Evolutionary conservation across 1,139 yeast species (phyloP).

Genomic region (Kodamaea sp.): DNA sequence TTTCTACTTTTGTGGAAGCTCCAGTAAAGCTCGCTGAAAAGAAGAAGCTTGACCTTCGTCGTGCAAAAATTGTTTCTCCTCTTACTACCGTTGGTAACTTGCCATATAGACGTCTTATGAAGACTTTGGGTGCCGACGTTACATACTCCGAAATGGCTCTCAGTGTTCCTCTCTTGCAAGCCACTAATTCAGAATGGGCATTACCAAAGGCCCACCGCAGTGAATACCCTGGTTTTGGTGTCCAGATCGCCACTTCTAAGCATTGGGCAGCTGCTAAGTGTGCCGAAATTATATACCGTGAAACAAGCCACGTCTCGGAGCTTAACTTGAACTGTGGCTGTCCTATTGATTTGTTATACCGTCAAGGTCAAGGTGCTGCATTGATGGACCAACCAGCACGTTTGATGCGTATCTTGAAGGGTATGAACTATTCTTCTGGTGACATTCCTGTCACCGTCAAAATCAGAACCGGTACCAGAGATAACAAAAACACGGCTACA

Average conservation of each 20-base stretch:
- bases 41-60: constrained; percentile 60
- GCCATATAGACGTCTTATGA: constrained; percentile 93
- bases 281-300: constrained; percentile 67
- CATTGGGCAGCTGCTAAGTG: constrained; percentile 95
- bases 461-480: constrained; percentile 87
- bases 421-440: constrained; percentile 85
- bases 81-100: constrained; percentile 95
- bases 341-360: constrained; percentile 87
- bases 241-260: constrained; percentile 87
- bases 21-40: constrained; percentile 81
- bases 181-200: constrained; percentile 96
- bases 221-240: constrained; percentile 89
- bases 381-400: constrained; percentile 86
- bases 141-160: constrained; percentile 97
- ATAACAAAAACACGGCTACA: constrained; percentile 82
- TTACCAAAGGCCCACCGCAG: constrained; percentile 80
- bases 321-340: constrained; percentile 94
- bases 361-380: constrained; percentile 96
- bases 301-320: constrained; percentile 60
- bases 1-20: constrained; percentile 66
- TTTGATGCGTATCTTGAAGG: constrained; percentile 70
- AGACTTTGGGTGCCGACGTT: constrained; percentile 83
- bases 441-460: constrained; percentile 91
- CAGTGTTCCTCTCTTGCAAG: constrained; percentile 79
- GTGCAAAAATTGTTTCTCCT: constrained; percentile 89